Conservation (phyloP, 2,329 filamentous ascomycete species). For the Phoma sp. region DNA sequence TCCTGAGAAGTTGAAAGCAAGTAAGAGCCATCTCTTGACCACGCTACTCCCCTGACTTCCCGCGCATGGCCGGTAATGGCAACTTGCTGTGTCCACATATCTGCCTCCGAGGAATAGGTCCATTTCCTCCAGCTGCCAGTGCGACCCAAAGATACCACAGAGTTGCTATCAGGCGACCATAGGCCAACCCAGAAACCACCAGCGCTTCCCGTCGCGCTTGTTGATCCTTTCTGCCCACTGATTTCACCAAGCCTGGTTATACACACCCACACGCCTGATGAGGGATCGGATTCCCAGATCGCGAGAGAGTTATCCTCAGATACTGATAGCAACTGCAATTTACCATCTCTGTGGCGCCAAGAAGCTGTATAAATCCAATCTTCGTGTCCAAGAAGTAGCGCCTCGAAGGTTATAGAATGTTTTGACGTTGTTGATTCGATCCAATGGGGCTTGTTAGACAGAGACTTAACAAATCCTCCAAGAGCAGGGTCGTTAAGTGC, state of each 20-base stretch:
- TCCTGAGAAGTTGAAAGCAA: constrained; percentile 88
- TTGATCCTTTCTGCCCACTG: constrained; percentile 91
- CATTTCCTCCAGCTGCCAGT: constrained; percentile 94
- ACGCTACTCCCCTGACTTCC: constrained; percentile 80
- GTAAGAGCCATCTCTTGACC: constrained; percentile 82
- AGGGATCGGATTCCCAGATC: constrained; percentile 85
- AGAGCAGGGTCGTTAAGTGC: constrained; percentile 62
- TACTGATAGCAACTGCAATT: constrained; percentile 79
- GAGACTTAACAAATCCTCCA: constrained; percentile 70
- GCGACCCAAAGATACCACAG: constrained; percentile 81
- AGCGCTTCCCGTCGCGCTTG: constrained; percentile 92
- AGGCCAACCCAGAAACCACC: constrained; percentile 96
- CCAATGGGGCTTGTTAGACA: constrained; percentile 88
- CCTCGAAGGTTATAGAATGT: constrained; percentile 90
- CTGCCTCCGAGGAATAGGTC: constrained; percentile 65
- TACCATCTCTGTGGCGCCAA: constrained; percentile 67
- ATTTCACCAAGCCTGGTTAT: constrained; percentile 88
- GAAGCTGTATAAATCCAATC: constrained; percentile 95
- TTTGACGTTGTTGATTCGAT: constrained; percentile 66
- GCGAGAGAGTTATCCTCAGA: constrained; percentile 95
- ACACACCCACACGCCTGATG: constrained; percentile 91
- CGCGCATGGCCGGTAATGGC: constrained; percentile 85
- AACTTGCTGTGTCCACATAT: constrained; percentile 77
- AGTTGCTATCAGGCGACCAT: constrained; percentile 79
- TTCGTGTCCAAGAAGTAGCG: constrained; percentile 90